Evolutionary conservation across 2,329 filamentous ascomycete species (phyloP).

Genomic region (Onygenales sp.): DNA sequence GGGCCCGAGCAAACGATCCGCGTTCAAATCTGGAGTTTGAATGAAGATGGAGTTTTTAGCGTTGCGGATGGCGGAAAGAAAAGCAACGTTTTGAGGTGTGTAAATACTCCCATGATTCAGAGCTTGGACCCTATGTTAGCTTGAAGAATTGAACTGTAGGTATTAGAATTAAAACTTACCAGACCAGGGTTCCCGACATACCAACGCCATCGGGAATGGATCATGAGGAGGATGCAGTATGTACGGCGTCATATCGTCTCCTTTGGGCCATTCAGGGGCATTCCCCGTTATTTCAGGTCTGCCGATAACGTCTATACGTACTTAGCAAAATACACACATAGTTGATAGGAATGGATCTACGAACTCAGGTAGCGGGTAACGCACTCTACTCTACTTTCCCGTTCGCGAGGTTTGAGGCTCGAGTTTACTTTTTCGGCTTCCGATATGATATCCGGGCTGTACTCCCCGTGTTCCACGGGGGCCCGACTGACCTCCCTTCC

Average conservation of each 20-base stretch:
- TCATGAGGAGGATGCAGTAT: slow-evolving; percentile 45
- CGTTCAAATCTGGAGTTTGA: slow-evolving; percentile 69
- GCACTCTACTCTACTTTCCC: slow-evolving; percentile 48
- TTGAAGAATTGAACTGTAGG: background rate
- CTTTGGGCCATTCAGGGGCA: slow-evolving; percentile 45
- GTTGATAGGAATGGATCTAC: slow-evolving; percentile 6
- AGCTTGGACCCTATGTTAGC: slow-evolving; percentile 18
- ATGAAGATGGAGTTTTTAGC: slow-evolving; percentile 61
- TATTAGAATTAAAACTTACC: slow-evolving; percentile 14
- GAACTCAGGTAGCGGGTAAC: slow-evolving; percentile 55
- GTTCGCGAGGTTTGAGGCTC: slow-evolving; percentile 39
- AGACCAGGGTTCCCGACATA: slow-evolving; percentile 60
- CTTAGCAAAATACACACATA: background rate
- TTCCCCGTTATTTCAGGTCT: slow-evolving; percentile 42
- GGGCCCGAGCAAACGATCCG: slow-evolving; percentile 55
- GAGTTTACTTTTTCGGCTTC: slow-evolving; percentile 56
- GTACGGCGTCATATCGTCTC: slow-evolving; percentile 57
- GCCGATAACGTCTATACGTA: slow-evolving; percentile 41
- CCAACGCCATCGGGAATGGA: slow-evolving; percentile 61
- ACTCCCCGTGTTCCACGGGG: slow-evolving; percentile 22
- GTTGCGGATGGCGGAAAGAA: slow-evolving; percentile 59
- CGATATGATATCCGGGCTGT: slow-evolving; percentile 50
- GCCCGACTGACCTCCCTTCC: background rate
- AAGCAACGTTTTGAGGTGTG: slow-evolving; percentile 67
- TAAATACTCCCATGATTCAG: slow-evolving; percentile 51